phyloP scores from a whole-genome alignment of 331 rosid species.

The Arachis monticola region DNA sequence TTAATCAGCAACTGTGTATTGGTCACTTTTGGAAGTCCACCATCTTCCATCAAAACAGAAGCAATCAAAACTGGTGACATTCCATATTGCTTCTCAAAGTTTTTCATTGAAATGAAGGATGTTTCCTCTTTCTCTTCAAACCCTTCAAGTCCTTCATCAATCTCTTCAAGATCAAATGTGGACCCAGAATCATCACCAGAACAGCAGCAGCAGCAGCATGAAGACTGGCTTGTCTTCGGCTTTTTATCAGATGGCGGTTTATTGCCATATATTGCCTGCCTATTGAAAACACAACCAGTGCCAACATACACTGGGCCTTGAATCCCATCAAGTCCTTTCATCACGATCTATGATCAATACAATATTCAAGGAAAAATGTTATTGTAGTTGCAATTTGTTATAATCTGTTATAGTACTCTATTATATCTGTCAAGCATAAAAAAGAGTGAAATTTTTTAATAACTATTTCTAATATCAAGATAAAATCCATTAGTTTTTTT shows the following conservation, averaged over 20 bases:
- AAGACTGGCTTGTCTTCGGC: constrained; percentile 79
- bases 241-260: constrained; percentile 76
- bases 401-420: not conserved
- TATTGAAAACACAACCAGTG: constrained; percentile 88
- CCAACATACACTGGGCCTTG: constrained; percentile 98
- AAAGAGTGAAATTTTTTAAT: too few species aligned
- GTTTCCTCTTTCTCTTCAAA: constrained; percentile 78
- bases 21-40: constrained; percentile 79
- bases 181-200: constrained; percentile 55
- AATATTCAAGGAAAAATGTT: constrained; percentile 36
- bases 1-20: constrained; percentile 59
- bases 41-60: constrained; percentile 81
- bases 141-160: constrained; percentile 74
- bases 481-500: too few species aligned
- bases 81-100: constrained; percentile 77
- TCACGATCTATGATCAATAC: constrained; percentile 65
- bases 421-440: too few species aligned
- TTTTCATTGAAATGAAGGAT: constrained; percentile 71
- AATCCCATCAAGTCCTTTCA: constrained; percentile 96
- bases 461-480: too few species aligned
- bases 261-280: constrained; percentile 88
- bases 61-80: constrained; percentile 83
- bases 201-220: constrained; percentile 71
- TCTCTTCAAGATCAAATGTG: constrained; percentile 67
- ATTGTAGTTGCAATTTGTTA: not conserved